phyloP scores from a whole-genome alignment of 805 yeast species.

The Teunomyces panamensis region DNA sequence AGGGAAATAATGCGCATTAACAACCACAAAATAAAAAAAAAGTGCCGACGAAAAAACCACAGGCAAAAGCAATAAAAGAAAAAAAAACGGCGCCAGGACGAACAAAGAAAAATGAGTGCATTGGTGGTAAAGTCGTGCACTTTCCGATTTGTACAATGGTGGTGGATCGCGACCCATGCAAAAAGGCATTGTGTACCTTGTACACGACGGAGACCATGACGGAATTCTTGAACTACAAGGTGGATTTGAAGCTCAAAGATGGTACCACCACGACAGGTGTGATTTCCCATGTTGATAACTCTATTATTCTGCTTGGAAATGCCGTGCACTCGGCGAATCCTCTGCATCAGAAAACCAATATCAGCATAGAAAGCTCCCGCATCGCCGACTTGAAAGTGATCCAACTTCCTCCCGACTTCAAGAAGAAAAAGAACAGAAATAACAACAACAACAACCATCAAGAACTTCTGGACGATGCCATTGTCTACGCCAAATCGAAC shows the following conservation, averaged over 20 bases:
- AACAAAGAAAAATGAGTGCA: not conserved
- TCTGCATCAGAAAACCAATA: conserved; percentile 10
- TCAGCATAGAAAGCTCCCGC: conserved; percentile 29
- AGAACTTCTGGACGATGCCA: conserved; percentile 26
- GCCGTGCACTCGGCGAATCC: conserved; percentile 14
- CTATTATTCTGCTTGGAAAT: conserved; percentile 24
- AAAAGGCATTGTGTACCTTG: not conserved
- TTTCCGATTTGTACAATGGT: not conserved
- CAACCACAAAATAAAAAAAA: not conserved
- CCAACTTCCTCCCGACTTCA: conserved; percentile 44
- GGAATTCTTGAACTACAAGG: conserved; percentile 42
- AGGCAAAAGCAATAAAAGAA: not conserved
- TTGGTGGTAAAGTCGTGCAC: not conserved
- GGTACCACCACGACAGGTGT: conserved; percentile 34
- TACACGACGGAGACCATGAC: conserved; percentile 20
- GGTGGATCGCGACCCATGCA: too few species aligned
- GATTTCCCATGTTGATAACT: conserved; percentile 31
- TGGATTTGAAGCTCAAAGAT: conserved; percentile 35
- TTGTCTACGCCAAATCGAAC: conserved; percentile 19
- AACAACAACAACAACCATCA: conserved; percentile 14
- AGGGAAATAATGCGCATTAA: too few species aligned
- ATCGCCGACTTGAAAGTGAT: conserved; percentile 57
- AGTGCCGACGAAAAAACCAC: not conserved
- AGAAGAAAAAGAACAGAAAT: conserved; percentile 11
- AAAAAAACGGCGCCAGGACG: not conserved